Evolutionary conservation across 768 basidiomycete genomes (phyloP).

Genomic region (Sarcodon sp.): DNA sequence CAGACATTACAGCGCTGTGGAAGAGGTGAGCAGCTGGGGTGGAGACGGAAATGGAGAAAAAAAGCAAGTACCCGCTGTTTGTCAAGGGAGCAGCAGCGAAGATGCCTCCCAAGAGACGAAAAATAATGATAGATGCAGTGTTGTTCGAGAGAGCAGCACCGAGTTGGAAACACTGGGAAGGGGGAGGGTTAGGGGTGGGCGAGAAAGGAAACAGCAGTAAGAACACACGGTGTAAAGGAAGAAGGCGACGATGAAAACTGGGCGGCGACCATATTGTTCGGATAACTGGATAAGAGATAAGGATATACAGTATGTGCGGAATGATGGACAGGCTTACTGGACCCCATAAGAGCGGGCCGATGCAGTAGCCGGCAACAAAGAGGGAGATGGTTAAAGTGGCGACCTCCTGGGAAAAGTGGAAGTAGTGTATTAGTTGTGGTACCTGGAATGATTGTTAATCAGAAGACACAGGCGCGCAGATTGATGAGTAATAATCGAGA

Average conservation of each 20-base stretch:
- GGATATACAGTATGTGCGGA: background rate
- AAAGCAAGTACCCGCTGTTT: slow-evolving; percentile 37
- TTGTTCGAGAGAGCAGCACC: slow-evolving; percentile 47
- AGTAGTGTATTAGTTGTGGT: slow-evolving; percentile 25
- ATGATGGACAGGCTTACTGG: slow-evolving; percentile 14
- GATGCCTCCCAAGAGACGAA: slow-evolving; percentile 52
- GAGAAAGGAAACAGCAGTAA: background rate
- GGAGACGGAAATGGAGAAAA: too few species aligned
- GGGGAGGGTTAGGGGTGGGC: slow-evolving; percentile 14
- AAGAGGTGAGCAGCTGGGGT: background rate
- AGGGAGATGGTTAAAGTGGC: slow-evolving; percentile 40
- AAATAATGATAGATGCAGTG: slow-evolving; percentile 44
- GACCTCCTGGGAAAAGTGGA: slow-evolving; percentile 33
- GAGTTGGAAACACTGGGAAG: slow-evolving; percentile 31
- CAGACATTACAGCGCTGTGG: slow-evolving; percentile 29
- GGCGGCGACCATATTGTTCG: slow-evolving; percentile 45
- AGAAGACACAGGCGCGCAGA: too few species aligned
- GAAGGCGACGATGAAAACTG: slow-evolving; percentile 44
- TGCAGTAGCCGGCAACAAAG: slow-evolving; percentile 47
- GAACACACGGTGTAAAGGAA: slow-evolving; percentile 34
- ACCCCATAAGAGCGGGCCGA: slow-evolving; percentile 44
- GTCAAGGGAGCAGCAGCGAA: slow-evolving; percentile 55
- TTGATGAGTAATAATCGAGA: too few species aligned
- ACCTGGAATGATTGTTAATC: slow-evolving; percentile 8
- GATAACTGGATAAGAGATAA: slow-evolving; percentile 7